Conservation (phyloP, 169 alveolate species). For the Babesia ovata region DNA sequence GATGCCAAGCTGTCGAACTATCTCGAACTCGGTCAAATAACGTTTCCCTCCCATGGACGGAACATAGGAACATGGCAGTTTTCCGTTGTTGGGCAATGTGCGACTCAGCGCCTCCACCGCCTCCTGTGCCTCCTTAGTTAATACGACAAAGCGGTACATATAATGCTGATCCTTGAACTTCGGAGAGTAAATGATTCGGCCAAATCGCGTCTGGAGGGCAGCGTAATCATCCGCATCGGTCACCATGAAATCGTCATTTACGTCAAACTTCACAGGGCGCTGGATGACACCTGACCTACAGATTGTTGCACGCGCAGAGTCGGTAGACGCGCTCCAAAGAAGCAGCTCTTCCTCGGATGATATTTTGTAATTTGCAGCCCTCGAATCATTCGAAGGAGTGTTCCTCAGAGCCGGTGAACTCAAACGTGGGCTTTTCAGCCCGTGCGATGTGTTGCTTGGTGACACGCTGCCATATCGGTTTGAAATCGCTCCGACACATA, state of each 20-base stretch:
- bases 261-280: slow-evolving; percentile 46
- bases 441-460: too few species aligned
- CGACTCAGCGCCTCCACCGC: slow-evolving; percentile 55
- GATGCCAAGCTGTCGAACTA: slow-evolving; percentile 52
- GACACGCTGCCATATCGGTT: neutral
- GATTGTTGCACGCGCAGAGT: slow-evolving; percentile 44
- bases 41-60: slow-evolving; percentile 35
- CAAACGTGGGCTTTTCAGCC: neutral
- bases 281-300: slow-evolving; percentile 10
- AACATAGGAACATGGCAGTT: neutral
- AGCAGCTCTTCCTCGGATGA: slow-evolving; percentile 16
- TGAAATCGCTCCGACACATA: neutral
- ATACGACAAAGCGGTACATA: slow-evolving; percentile 63
- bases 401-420: neutral
- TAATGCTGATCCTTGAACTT: slow-evolving; percentile 56
- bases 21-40: slow-evolving; percentile 59
- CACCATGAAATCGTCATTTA: slow-evolving; percentile 66
- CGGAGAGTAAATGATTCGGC: slow-evolving; percentile 66
- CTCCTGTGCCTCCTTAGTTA: slow-evolving; percentile 62
- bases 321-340: slow-evolving; percentile 50
- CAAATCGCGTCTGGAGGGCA: slow-evolving; percentile 44
- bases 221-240: slow-evolving; percentile 71
- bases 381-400: neutral
- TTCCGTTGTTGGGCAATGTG: slow-evolving; percentile 17
- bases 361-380: neutral